A percentile compares a stretch with the other conserved stretches of the same genome.
Evolutionary conservation across 2,329 filamentous ascomycete genomes (phyloP).

Genomic region (Aspergillus texensis): DNA sequence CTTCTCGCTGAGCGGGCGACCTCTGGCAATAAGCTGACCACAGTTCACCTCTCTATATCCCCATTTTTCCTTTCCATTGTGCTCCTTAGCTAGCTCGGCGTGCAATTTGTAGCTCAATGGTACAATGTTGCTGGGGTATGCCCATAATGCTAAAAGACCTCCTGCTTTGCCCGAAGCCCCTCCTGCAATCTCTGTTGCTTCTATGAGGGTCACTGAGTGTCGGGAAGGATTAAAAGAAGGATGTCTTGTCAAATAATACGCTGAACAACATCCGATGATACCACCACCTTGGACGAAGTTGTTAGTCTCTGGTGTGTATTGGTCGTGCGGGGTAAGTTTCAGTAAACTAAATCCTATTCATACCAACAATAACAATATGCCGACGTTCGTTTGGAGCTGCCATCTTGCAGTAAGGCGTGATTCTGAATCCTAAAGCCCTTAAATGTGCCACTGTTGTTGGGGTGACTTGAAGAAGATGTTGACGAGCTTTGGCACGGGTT

Average conservation of each 20-base stretch:
- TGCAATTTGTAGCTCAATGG: constrained; percentile 85
- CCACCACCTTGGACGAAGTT: constrained; percentile 67
- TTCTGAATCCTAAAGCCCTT: constrained; percentile 16
- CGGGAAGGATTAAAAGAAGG: constrained; percentile 73
- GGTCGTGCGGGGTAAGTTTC: constrained; percentile 26
- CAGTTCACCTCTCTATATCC: constrained; percentile 81
- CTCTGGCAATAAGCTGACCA: constrained; percentile 63
- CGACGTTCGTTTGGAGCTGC: constrained; percentile 32
- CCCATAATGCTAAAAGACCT: constrained; percentile 86
- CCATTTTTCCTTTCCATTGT: constrained; percentile 78
- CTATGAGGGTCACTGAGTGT: constrained; percentile 82
- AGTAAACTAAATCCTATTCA: constrained; percentile 12
- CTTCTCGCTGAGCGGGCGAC: constrained; percentile 42
- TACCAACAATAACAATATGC: constrained; percentile 47
- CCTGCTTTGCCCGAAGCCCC: constrained; percentile 94
- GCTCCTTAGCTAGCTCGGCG: constrained; percentile 78
- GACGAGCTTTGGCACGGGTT: background rate
- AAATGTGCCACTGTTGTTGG: constrained; percentile 28
- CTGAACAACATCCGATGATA: constrained; percentile 88
- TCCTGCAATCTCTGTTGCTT: constrained; percentile 83
- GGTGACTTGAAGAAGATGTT: background rate
- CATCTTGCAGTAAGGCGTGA: constrained; percentile 32
- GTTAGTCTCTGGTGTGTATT: constrained; percentile 18
- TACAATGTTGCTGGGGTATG: constrained; percentile 82
- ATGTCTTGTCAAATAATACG: constrained; percentile 88